Evolutionary conservation across 306 rosid species (phyloP).

Genomic region (Parietaria judaica): DNA sequence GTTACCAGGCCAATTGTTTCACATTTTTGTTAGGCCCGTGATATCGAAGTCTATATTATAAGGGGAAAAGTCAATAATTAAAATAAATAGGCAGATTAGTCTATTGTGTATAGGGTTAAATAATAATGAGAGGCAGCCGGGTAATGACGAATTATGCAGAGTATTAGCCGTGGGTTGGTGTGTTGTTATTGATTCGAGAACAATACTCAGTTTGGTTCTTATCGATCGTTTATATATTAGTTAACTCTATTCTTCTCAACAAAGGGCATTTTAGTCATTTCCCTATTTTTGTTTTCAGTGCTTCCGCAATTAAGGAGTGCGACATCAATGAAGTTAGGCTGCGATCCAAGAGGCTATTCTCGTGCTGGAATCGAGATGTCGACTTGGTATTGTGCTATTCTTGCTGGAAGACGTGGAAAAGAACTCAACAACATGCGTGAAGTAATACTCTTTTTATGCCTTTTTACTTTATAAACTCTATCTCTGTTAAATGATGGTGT

Average conservation of each 20-base stretch:
- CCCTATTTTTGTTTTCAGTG: slow-evolving; percentile 30
- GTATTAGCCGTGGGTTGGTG: too few species aligned
- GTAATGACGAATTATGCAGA: too few species aligned
- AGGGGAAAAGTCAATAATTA: too few species aligned
- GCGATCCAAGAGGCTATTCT: slow-evolving; percentile 82
- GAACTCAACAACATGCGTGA: slow-evolving; percentile 79
- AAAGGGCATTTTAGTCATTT: not conserved
- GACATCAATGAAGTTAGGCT: slow-evolving; percentile 84
- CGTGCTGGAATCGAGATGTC: slow-evolving; percentile 71
- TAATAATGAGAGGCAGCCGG: too few species aligned
- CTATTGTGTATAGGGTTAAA: too few species aligned
- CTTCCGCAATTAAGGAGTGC: slow-evolving; percentile 70
- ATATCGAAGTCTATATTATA: too few species aligned
- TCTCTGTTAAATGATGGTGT: not conserved
- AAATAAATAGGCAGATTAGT: too few species aligned
- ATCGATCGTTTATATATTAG: not conserved
- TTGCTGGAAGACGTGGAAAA: slow-evolving; percentile 69
- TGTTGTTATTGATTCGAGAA: too few species aligned
- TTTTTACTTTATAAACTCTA: not conserved
- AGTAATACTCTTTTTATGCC: slow-evolving; percentile 41
- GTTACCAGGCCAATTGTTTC: too few species aligned
- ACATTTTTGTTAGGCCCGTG: too few species aligned
- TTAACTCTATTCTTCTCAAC: not conserved
- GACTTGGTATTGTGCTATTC: slow-evolving; percentile 86
- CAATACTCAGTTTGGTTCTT: too few species aligned